phyloP scores from a whole-genome alignment of 2,329 filamentous ascomycete genomes.

The Botrytis sinoallii region DNA sequence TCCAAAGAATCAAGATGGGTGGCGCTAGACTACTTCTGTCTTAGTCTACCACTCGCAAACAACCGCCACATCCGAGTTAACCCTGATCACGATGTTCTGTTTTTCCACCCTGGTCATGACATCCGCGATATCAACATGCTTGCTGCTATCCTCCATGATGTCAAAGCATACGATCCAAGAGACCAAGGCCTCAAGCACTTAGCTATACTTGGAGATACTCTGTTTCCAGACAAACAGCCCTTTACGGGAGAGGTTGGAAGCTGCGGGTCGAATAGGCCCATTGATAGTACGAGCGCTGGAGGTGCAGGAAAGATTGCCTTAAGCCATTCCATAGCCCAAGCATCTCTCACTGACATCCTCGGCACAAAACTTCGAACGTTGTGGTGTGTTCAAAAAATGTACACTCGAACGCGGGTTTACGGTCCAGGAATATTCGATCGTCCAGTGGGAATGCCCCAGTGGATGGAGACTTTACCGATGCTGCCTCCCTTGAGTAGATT shows the following conservation, averaged over 20 bases:
- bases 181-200: neutral
- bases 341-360: conserved; percentile 1
- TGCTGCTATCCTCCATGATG: conserved; percentile 11
- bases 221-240: neutral
- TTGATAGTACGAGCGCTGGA: neutral
- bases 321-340: neutral
- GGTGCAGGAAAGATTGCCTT: neutral
- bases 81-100: conserved; percentile 2
- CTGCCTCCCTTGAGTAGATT: neutral
- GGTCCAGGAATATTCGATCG: neutral
- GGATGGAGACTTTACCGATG: neutral
- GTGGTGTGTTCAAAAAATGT: neutral
- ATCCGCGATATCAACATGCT: neutral
- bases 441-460: neutral
- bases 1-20: neutral
- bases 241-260: neutral
- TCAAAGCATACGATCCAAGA: conserved; percentile 4
- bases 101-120: neutral
- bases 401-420: neutral
- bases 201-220: neutral
- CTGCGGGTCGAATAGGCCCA: neutral
- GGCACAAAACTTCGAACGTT: conserved; percentile 2
- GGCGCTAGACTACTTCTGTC: neutral
- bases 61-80: neutral
- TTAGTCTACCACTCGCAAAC: neutral